Conservation (phyloP, 192 early-diverging fungal species). For the Coemansia sp. region DNA sequence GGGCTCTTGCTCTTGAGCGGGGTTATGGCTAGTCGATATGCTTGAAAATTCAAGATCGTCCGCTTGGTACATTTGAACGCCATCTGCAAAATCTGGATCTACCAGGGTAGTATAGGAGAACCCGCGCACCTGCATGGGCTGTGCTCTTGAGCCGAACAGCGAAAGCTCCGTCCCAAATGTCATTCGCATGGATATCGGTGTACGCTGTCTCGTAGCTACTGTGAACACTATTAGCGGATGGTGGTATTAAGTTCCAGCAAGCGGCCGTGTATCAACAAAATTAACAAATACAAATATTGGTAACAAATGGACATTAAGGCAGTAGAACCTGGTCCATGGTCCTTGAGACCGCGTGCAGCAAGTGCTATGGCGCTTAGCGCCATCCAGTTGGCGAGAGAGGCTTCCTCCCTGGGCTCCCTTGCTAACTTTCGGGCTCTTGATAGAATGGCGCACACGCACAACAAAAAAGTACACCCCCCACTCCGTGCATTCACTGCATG, state of each 20-base stretch:
- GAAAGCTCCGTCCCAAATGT: neutral
- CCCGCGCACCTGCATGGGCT: constrained; percentile 7
- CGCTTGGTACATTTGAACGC: constrained; percentile 15
- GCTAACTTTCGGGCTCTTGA: neutral
- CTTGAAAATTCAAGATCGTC: constrained; percentile 8
- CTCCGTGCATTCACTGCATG: neutral
- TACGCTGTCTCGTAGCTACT: neutral
- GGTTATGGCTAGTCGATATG: neutral
- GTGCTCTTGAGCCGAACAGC: constrained; percentile 3
- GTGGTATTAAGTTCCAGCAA: neutral
- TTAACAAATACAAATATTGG: neutral
- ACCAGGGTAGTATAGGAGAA: constrained; percentile 21
- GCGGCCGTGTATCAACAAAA: neutral
- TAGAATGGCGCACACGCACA: neutral
- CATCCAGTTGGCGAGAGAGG: neutral
- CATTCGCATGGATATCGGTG: neutral
- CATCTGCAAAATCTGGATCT: neutral
- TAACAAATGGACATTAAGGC: neutral
- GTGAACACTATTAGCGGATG: neutral
- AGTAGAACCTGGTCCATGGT: neutral
- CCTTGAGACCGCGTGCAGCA: no score
- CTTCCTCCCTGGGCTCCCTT: neutral
- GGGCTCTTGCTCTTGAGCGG: neutral
- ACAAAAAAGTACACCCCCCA: neutral
- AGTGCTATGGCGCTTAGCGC: neutral